Evolutionary conservation across 2,329 filamentous ascomycete species (phyloP), one percentile per base, ranked within the genome.

Genomic region (Nemania sp.): DNA sequence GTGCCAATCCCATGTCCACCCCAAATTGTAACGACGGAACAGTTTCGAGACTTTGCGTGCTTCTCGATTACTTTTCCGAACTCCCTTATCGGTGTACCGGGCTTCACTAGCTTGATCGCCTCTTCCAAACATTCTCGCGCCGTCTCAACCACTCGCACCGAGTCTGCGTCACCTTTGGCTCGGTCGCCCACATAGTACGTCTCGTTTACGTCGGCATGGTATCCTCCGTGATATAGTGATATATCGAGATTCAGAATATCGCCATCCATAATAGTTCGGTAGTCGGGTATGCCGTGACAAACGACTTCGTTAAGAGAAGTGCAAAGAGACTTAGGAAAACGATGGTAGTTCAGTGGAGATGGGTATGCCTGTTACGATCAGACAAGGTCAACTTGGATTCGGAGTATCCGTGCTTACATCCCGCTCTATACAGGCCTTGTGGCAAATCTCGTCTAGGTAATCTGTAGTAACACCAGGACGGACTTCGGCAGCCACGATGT

Each of bases 171-270:
- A 5, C 92, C 89, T 76, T 88, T 88, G 45, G 96, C 93, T 77
- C 92, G 93, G 73, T 97, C 92, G 66, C 96, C 96, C 55, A 99
- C 92, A 79, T 99, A 99, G 83, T 98, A 99, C 15, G 96, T 99
- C 83, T 99, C 96, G 83, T 99, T 99, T 63, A 99, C 85, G 79
- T 99, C 96, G 65, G 93, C 94, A 79, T 99, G 96, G 83, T 95
- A 98, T 60, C 96, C 96, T 67, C 91, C 92, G 79, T 98, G 93
- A 81, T 97, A 99, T 47, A 99, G 83, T 0, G 94, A 94, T 4
- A 99, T 92, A 75, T 99, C 96, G 73, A 99, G 93, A 82, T 99
- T 99, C 77, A 99, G 83, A 72, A 99, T 98, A 77, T 99, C 96
- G 69, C 96, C 96, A 73, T 99, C 94, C 70, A 94, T 82, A 1